These are phyloP conservation scores for Tylopilus sp. DNA, from an alignment of 1,284 basidiomycete species.

Conservation along the genomic window DNA sequence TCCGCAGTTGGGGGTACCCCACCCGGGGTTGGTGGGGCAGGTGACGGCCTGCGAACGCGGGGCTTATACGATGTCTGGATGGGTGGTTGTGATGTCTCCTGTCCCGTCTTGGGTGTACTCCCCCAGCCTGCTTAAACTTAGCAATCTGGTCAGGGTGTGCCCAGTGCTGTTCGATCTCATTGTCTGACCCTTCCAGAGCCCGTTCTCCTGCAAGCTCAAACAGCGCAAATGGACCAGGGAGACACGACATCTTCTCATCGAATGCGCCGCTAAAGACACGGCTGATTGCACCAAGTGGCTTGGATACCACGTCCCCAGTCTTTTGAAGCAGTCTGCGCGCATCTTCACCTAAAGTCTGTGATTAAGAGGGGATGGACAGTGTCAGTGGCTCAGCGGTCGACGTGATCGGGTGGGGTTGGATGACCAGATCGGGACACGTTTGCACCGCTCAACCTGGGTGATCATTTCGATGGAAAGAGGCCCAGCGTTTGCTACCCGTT, in stretches of 20 bases:
- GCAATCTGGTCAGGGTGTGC: slow-evolving; percentile 51
- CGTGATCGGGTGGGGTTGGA: too few species aligned
- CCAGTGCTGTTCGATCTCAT: slow-evolving; percentile 39
- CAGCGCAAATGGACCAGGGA: slow-evolving; percentile 73
- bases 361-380: slow-evolving; percentile 63
- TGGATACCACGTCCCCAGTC: slow-evolving; percentile 89
- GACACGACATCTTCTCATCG: slow-evolving; percentile 67
- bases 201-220: slow-evolving; percentile 66
- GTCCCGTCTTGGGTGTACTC: slow-evolving; percentile 52
- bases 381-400: slow-evolving; percentile 76
- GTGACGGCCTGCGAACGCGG: slow-evolving; percentile 67
- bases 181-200: slow-evolving; percentile 36
- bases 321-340: slow-evolving; percentile 87
- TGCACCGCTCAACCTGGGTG: not conserved
- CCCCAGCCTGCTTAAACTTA: slow-evolving; percentile 39
- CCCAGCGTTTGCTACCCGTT: not conserved
- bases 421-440: too few species aligned
- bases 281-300: slow-evolving; percentile 88
- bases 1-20: slow-evolving; percentile 44
- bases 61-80: slow-evolving; percentile 82
- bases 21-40: slow-evolving; percentile 41
- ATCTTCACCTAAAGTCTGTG: slow-evolving; percentile 75
- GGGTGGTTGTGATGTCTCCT: slow-evolving; percentile 42
- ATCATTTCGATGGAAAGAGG: slow-evolving; percentile 3
- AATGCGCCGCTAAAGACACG: slow-evolving; percentile 87